phyloP scores from a whole-genome alignment of 768 basidiomycete genomes.

The Galerina marginata region DNA sequence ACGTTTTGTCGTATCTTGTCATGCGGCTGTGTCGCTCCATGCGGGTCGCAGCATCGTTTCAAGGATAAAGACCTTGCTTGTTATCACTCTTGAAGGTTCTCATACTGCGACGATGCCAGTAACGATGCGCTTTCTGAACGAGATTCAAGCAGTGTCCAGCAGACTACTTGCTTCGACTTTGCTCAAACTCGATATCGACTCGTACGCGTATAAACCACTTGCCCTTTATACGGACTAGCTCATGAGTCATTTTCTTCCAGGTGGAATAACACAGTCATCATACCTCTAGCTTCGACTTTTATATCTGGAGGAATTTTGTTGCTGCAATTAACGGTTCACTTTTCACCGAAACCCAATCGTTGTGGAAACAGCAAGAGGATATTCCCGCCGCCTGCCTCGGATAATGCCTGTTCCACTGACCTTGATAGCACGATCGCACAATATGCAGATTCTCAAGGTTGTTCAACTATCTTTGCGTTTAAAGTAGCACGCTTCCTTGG shows the following conservation, averaged over 20 bases:
- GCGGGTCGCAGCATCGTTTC: no score
- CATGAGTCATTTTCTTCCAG: neutral
- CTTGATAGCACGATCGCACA: neutral
- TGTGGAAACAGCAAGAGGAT: neutral
- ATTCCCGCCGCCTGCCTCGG: neutral
- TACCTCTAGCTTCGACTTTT: conserved; percentile 3
- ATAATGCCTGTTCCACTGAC: neutral
- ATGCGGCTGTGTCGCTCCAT: no score
- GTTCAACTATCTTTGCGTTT: conserved; percentile 2
- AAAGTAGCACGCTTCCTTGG: conserved; percentile 15
- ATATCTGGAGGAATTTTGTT: conserved; percentile 7
- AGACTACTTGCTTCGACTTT: neutral
- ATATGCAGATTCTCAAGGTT: conserved; percentile 4
- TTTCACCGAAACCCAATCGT: neutral
- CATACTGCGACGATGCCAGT: neutral
- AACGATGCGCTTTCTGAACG: neutral
- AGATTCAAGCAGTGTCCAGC: neutral
- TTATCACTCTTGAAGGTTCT: no score
- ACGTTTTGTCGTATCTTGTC: no score
- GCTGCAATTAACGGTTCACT: neutral
- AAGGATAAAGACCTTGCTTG: no score
- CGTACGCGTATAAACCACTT: neutral
- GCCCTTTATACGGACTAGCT: no score
- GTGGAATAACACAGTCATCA: conserved; percentile 1
- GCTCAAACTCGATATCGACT: neutral